Conservation (phyloP, 2,329 filamentous ascomycete species). For the Arthrobotrys iridis region DNA sequence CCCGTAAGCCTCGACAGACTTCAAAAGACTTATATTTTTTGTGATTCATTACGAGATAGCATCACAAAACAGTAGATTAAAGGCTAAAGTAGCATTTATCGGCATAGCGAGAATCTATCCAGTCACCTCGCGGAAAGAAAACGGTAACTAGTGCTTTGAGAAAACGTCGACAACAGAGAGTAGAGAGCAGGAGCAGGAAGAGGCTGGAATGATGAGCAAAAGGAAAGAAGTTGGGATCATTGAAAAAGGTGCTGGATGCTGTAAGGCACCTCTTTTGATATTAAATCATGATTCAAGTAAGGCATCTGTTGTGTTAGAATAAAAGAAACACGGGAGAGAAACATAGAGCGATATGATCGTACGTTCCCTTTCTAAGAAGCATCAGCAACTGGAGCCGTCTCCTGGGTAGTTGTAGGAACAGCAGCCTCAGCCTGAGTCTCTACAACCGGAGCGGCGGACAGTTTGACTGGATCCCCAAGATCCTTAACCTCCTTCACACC, state of each 20-base stretch:
- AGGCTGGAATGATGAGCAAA: neutral
- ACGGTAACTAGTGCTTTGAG: neutral
- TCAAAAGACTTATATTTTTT: too few species aligned
- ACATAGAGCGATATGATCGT: too few species aligned
- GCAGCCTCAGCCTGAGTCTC: neutral
- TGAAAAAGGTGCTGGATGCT: too few species aligned
- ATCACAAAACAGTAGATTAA: neutral
- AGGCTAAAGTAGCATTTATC: neutral
- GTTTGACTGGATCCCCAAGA: slow-evolving; percentile 56
- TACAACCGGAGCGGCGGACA: slow-evolving; percentile 16
- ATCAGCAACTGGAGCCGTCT: neutral
- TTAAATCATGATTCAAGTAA: too few species aligned
- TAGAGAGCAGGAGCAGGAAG: too few species aligned
- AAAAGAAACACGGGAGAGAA: too few species aligned
- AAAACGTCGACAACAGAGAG: too few species aligned
- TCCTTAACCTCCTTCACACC: slow-evolving; percentile 66
- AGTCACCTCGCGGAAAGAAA: neutral
- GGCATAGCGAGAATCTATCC: slow-evolving; percentile 14
- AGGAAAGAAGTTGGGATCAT: neutral
- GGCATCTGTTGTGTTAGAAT: too few species aligned
- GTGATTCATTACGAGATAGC: neutral
- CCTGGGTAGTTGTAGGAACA: neutral
- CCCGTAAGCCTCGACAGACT: too few species aligned
- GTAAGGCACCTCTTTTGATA: too few species aligned
- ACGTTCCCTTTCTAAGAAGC: too few species aligned